Evolutionary conservation across 129 eudicot genomes (phyloP).

Genomic region (Centella asiatica): DNA sequence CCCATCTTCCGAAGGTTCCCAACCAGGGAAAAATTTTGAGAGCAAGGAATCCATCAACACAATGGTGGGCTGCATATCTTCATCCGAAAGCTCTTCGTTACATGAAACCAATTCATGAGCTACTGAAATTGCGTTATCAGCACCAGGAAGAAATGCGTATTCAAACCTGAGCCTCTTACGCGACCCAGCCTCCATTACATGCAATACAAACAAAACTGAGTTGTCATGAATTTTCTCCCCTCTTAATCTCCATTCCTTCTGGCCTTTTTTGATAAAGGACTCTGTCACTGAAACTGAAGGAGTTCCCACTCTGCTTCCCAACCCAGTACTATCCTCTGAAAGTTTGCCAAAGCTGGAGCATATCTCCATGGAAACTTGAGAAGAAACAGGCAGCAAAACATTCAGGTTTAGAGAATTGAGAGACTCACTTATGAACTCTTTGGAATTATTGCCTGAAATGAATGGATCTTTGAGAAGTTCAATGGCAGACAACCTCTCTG

Average conservation of each 20-base stretch:
- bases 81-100: slow-evolving; percentile 5
- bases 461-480: slow-evolving; percentile 6
- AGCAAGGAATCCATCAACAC: slow-evolving; percentile 15
- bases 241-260: slow-evolving; percentile 9
- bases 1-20: slow-evolving; percentile 2
- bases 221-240: slow-evolving; percentile 10
- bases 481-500: slow-evolving; percentile 3
- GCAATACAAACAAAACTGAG: neutral
- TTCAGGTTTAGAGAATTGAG: neutral
- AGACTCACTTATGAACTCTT: neutral
- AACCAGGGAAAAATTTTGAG: slow-evolving; percentile 1
- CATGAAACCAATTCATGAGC: slow-evolving; percentile 7
- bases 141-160: neutral
- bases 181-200: neutral
- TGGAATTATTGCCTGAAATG: neutral
- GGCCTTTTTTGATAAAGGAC: neutral
- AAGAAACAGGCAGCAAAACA: neutral
- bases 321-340: neutral
- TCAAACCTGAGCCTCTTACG: slow-evolving; percentile 8
- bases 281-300: neutral
- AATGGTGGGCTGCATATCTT: slow-evolving; percentile 7
- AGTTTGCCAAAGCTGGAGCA: neutral
- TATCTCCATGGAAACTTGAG: neutral
- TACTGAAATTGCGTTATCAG: slow-evolving; percentile 5
- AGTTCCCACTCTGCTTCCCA: neutral